These are phyloP conservation scores for Talaromyces wortmannii DNA, from an alignment of 495 filamentous ascomycete species.

Conservation along the genomic window DNA sequence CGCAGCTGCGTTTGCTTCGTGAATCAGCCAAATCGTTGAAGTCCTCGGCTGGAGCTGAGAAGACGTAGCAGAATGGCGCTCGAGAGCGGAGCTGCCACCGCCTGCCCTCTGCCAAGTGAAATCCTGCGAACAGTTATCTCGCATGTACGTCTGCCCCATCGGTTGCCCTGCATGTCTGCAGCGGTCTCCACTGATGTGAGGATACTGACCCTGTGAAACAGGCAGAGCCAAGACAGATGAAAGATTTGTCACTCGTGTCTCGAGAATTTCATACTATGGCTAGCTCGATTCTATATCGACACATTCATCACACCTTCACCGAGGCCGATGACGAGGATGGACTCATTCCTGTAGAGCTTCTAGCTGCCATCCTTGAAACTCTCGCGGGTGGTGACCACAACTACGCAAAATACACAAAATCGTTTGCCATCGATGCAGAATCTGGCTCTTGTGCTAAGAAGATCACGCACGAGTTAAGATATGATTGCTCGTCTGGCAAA, in stretches of 20 bases:
- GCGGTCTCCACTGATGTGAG: not conserved
- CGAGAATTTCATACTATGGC: conserved; percentile 49
- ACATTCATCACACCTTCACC: conserved; percentile 48
- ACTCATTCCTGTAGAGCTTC: conserved; percentile 28
- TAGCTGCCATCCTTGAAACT: conserved; percentile 50
- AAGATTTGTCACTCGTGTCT: conserved; percentile 47
- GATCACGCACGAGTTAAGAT: conserved; percentile 38
- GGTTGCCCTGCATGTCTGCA: not conserved
- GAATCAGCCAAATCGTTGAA: too few species aligned
- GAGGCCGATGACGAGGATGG: conserved; percentile 38
- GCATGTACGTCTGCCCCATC: not conserved
- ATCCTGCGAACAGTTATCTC: not conserved
- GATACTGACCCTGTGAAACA: not conserved
- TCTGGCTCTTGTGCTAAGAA: conserved; percentile 34
- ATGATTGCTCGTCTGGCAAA: conserved; percentile 46
- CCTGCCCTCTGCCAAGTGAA: not conserved
- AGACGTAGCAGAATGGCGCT: too few species aligned
- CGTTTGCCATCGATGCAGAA: conserved; percentile 41
- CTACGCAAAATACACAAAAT: conserved; percentile 48
- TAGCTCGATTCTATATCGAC: conserved; percentile 49
- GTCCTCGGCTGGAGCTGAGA: too few species aligned
- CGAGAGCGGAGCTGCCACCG: too few species aligned
- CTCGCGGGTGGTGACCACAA: conserved; percentile 53
- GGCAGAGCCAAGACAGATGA: conserved; percentile 31
- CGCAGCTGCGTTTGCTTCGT: too few species aligned